Evolutionary conservation across 208 protist species (phyloP), one percentile per base, ranked within the genome.

Genomic region (Trypanosoma theileri): DNA sequence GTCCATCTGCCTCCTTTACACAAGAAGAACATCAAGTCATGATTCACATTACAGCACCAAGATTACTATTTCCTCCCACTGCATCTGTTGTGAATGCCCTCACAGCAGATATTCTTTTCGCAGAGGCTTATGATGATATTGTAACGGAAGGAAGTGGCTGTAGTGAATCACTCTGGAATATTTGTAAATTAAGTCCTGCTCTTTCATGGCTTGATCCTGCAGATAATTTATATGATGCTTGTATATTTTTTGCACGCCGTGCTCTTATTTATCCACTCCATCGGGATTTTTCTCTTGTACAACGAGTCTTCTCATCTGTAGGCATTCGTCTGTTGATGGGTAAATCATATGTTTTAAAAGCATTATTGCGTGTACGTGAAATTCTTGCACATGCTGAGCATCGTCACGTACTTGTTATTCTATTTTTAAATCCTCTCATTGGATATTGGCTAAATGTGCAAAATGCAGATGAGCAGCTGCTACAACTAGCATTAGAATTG

Each of bases 91-190:
- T 93, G 44, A 77, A 77, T 35, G 85, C 86, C n/a, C 63, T 93
- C 28, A 94, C 92, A 42, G 64, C 84, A 4, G 93, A 97, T 62
- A 68, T 97, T 44, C 79, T 97, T 10, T 80, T 91, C 22, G 75
- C 89, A 28, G 89, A 95, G 66, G 82, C 80, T 31, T 97, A 97
- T 80, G 91, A 97, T 69, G 87, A 95, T 68, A 24, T 94, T 55
- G 86, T 93, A 22, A 95, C 90, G 17, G 87, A 95, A 56, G 93
- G 91, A 24, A 68, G 60, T 14, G 89, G 89, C 26, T 96, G 87
- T 71, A 86, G 84, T 64, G 94, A 98, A 77, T 93, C 86, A 17
- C 64, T 93, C 46, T 98, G 94, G 92, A 97, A 91, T 70, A 14
- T 97, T 11, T 85, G 79, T 66, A 84, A 87, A 66, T 70, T 97